Evolutionary conservation across 495 filamentous ascomycete species (phyloP).

Genomic region (Gamarada debralockiae): DNA sequence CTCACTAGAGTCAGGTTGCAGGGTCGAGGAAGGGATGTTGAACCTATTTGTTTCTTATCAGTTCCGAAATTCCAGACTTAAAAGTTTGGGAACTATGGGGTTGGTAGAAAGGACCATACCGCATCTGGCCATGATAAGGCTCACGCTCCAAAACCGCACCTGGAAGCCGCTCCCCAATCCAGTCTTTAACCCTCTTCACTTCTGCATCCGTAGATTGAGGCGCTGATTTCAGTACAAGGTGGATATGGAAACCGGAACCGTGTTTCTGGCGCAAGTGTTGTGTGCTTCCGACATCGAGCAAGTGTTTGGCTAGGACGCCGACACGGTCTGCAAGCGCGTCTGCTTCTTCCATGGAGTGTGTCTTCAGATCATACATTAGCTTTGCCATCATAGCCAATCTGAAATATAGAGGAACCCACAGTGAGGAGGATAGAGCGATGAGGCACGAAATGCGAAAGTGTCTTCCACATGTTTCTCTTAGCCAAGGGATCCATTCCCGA

Average conservation of each 20-base stretch:
- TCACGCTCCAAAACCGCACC: conserved; percentile 61
- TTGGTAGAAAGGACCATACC: not conserved
- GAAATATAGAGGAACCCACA: not conserved
- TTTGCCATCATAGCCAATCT: not conserved
- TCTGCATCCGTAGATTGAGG: conserved; percentile 59
- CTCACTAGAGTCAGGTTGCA: not conserved
- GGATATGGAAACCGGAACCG: conserved; percentile 59
- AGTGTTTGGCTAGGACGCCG: conserved; percentile 61
- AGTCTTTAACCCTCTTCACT: conserved; percentile 56
- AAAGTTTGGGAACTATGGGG: not conserved
- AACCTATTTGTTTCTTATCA: not conserved
- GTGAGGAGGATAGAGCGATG: conserved; percentile 60
- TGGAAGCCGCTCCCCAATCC: conserved; percentile 53
- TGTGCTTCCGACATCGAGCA: conserved; percentile 64
- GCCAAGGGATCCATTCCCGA: conserved; percentile 66
- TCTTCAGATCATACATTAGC: conserved; percentile 25
- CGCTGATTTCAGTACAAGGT: conserved; percentile 64
- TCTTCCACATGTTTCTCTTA: conserved; percentile 71
- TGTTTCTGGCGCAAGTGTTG: conserved; percentile 52
- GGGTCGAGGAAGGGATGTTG: not conserved
- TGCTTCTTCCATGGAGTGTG: conserved; percentile 76
- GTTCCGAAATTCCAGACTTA: not conserved
- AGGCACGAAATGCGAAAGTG: conserved; percentile 47
- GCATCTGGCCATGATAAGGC: conserved; percentile 67
- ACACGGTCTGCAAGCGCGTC: conserved; percentile 64